Base-by-base conservation (phyloP, 768 basidiomycete genomes). In the Holtermanniella nyarrowii region DNA sequence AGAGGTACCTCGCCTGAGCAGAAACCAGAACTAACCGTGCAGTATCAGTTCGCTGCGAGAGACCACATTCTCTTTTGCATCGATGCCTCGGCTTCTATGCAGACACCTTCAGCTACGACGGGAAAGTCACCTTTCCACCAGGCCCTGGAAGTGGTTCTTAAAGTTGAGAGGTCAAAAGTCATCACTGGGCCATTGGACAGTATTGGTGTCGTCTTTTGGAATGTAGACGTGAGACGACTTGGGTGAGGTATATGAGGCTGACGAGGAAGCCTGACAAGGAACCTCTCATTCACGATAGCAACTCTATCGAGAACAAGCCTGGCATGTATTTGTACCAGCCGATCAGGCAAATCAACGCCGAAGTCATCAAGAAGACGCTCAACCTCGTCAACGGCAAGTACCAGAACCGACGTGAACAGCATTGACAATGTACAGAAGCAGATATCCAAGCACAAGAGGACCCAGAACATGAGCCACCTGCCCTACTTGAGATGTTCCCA, bases 21-120 rank as follows among this genome's bases (percentile, higher is more conserved):
- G n/a, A n/a, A n/a, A n/a, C n/a, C n/a, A n/a, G 21, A 49, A 57
- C 40, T 40, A 48, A 25, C 37, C 43, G 2, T 31, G 31, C 52
- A 86, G 85, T 76, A 77, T 53, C 78, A 80, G 56, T 85, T 87
- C 56, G 80, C 80, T 47, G 82, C 83, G 58, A 79, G 80, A 54
- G 89, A 96, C 61, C 86, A 89, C 26, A 84, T 93, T 43, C 73
- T 97, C n/a, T 95, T 96, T 74, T 86, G 85, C 69, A 88, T 99
- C 52, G 91, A 99, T 71, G 88, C 87, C 56, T 93, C 91, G 0
- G 76, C 79, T 49, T 86, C 88, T 11, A 96, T 97, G 93, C 82
- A 85, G 22, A 76, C 75, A 31, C 78, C 83, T 41, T 76, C 76
- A 45, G 82, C 84, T 22, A 80, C 83, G 60, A 74, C 76, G 37